Conservation (phyloP, 2,329 filamentous ascomycete genomes). For the Fusarium sp. region DNA sequence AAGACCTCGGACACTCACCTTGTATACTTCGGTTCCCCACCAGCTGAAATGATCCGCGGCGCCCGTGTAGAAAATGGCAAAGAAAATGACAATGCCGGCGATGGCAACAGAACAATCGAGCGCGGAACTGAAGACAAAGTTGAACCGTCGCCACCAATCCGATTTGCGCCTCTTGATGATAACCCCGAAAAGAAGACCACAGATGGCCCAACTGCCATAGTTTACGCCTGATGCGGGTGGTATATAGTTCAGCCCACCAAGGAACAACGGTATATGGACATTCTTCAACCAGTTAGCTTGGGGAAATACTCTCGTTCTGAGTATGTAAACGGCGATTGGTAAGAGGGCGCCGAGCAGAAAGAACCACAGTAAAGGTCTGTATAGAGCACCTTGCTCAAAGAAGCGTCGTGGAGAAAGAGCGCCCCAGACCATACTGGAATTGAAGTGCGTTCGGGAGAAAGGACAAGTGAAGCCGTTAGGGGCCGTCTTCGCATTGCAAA, state of each 20-base stretch:
- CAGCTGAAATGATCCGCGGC: conserved; percentile 48
- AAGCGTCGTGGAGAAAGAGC: conserved; percentile 70
- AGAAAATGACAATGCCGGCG: conserved; percentile 54
- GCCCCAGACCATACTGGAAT: conserved; percentile 70
- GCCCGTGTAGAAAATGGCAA: conserved; percentile 53
- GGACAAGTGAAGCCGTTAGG: conserved; percentile 62
- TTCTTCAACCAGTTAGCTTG: conserved; percentile 47
- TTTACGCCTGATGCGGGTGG: conserved; percentile 54
- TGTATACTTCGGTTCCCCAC: conserved; percentile 51
- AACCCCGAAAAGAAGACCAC: conserved; percentile 51
- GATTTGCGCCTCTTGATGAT: conserved; percentile 45
- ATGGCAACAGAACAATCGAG: conserved; percentile 54
- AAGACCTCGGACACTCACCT: conserved; percentile 12
- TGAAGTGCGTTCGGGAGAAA: conserved; percentile 62
- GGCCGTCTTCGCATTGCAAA: conserved; percentile 62
- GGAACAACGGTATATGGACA: conserved; percentile 52
- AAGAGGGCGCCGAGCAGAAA: conserved; percentile 67
- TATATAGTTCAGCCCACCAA: conserved; percentile 53
- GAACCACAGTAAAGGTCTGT: conserved; percentile 66
- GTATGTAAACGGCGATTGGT: conserved; percentile 64
- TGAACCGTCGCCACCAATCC: conserved; percentile 53
- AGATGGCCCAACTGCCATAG: conserved; percentile 53
- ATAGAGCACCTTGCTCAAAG: conserved; percentile 66
- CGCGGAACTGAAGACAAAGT: conserved; percentile 53
- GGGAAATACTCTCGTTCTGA: conserved; percentile 44